These are phyloP conservation scores for Clonostachys solani DNA, from an alignment of 2,329 filamentous ascomycete species.

Conservation along the genomic window DNA sequence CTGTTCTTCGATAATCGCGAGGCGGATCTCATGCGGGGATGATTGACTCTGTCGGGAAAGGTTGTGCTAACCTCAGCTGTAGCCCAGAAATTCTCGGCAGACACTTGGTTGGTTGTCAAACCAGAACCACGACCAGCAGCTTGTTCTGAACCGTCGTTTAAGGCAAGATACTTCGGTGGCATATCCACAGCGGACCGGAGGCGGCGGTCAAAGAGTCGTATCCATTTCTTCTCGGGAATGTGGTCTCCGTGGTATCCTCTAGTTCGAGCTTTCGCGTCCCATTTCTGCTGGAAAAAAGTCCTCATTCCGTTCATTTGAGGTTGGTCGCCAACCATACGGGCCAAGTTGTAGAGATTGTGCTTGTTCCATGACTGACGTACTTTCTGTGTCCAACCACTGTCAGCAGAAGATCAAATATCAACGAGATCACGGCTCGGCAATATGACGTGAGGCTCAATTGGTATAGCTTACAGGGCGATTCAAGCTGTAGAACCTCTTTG, in stretches of 20 bases:
- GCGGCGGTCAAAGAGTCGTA: constrained; percentile 82
- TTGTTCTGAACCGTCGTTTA: constrained; percentile 75
- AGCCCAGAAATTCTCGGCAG: constrained; percentile 25
- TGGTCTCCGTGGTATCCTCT: constrained; percentile 94
- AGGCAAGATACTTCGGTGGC: constrained; percentile 74
- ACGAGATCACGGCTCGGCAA: too few relatives aligned
- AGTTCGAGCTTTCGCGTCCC: constrained; percentile 78
- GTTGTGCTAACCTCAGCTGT: constrained; percentile 13
- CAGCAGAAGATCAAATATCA: not conserved
- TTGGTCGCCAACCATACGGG: constrained; percentile 26
- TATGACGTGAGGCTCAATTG: too few relatives aligned
- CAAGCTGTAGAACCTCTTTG: constrained; percentile 61
- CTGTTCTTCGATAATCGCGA: not conserved
- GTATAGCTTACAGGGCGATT: constrained; percentile 54
- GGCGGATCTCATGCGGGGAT: not conserved
- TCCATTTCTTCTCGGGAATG: constrained; percentile 89
- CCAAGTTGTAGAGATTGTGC: constrained; percentile 90
- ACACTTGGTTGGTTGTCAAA: constrained; percentile 24
- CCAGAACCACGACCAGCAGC: constrained; percentile 83
- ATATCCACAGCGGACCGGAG: constrained; percentile 83
- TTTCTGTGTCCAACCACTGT: constrained; percentile 55
- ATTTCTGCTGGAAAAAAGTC: constrained; percentile 99
- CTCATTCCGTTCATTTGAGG: constrained; percentile 22
- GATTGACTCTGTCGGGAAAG: constrained; percentile 1
- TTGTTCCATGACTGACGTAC: constrained; percentile 96